Conservation (phyloP, 768 basidiomycete genomes). For the Trichaptum fuscoviolaceum region DNA sequence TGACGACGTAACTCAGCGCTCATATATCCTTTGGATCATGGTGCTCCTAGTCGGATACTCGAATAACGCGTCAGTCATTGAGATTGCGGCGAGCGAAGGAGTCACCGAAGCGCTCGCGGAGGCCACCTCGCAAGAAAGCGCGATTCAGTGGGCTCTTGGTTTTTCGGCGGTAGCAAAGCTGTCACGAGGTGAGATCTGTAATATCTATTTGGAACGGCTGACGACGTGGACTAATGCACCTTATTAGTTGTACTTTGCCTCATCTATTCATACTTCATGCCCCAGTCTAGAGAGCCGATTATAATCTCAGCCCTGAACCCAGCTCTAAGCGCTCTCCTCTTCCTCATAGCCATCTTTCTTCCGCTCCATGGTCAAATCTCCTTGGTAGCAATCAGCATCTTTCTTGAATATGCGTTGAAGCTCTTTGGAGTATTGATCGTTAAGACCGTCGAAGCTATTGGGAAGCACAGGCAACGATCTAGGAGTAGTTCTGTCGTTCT, state of each 20-base stretch:
- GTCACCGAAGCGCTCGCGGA: not conserved
- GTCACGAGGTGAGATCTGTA: constrained; percentile 9
- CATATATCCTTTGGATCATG: constrained; percentile 26
- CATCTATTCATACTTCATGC: constrained; percentile 15
- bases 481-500: not conserved
- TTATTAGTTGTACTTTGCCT: constrained; percentile 8
- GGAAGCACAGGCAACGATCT: constrained; percentile 2
- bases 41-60: constrained; percentile 27
- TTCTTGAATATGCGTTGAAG: constrained; percentile 11
- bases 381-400: constrained; percentile 13
- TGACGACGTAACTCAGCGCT: constrained; percentile 27
- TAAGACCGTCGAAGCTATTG: constrained; percentile 15
- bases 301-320: constrained; percentile 10
- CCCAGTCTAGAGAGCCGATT: constrained; percentile 14
- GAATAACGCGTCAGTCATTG: constrained; percentile 26
- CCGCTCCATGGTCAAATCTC: constrained; percentile 15
- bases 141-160: constrained; percentile 17
- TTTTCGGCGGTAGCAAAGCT: constrained; percentile 19
- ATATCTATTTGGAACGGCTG: not conserved
- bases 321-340: constrained; percentile 9
- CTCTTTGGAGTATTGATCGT: constrained; percentile 15
- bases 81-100: constrained; percentile 9
- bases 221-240: not conserved
- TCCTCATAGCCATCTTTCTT: constrained; percentile 16
- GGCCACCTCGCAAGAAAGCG: constrained; percentile 7